Base-by-base conservation (phyloP, 768 basidiomycete genomes). In the Tricholoma furcatifolium region DNA sequence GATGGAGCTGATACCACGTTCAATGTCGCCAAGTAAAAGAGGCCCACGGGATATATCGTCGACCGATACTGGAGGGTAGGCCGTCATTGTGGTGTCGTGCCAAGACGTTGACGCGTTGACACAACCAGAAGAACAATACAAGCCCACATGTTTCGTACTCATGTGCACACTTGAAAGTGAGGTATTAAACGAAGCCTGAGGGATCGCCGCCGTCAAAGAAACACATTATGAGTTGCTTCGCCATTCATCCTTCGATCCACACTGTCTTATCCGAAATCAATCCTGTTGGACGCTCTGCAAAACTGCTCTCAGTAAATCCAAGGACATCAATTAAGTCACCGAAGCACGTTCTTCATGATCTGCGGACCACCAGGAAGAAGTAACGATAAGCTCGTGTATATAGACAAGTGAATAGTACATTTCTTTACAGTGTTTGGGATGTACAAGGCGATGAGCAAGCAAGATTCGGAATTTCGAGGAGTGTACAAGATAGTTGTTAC, bases 121-220 rank as follows among this genome's bases (percentile, higher is more conserved):
- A 27, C 27, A 27, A 7, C 27, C 27, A 27, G 27, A 27, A 4
- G 7, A 3, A 27, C 4, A 27, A 27, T 27, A 27, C 30, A 18
- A n/a, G 11, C 17, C 24, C 6, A n/a, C 24, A 40, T 18, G 24
- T 30, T 40, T 40, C 15, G 27, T 18, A 15, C 39, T 4, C 6
- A 27, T 10, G 6, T 11, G 23, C 15, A n/a, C 23, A n/a, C n/a
- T 41, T 14, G 36, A 32, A 50, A 48, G 41, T 32, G 44, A 50
- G 30, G 24, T n/a, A 34, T 9, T 30, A 36, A 43, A 45, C 5
- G 43, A 41, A 49, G 27, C 14, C n/a, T n/a, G n/a, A n/a, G n/a
- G n/a, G 56, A 57, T 57, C 56, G 43, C 49, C 55, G 55, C 45
- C 51, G 50, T 40, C 43, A 27, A 38, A 45, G 51, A n/a, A 52